phyloP scores from a whole-genome alignment of 164 flowering plant genomes.

The Brasenia schreberi region DNA sequence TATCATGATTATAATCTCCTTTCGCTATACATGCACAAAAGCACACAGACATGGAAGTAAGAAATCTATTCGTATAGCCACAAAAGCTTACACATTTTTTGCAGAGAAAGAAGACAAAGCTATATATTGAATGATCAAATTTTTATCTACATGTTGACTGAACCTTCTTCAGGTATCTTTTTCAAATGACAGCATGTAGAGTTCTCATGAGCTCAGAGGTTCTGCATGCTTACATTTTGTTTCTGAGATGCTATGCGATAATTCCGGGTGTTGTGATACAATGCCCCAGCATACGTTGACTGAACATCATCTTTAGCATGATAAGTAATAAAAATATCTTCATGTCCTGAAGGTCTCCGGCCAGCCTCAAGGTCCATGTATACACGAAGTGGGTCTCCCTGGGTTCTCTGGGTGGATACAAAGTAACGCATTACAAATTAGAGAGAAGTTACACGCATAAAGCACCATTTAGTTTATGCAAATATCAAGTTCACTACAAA shows the following conservation, averaged over 20 bases:
- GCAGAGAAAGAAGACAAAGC: too few relatives aligned
- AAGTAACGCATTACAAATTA: background rate
- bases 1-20: too few relatives aligned
- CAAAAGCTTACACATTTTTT: too few relatives aligned
- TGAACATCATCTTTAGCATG: slow-evolving; percentile 97
- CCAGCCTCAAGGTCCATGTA: slow-evolving; percentile 99
- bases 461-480: background rate
- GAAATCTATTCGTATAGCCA: too few relatives aligned
- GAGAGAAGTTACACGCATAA: background rate
- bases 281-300: slow-evolving; percentile 90
- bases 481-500: too few relatives aligned
- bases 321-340: slow-evolving; percentile 83
- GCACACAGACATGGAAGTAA: too few relatives aligned
- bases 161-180: background rate
- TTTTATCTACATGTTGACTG: too few relatives aligned
- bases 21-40: too few relatives aligned
- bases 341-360: slow-evolving; percentile 62
- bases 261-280: slow-evolving; percentile 88
- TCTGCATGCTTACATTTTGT: slow-evolving; percentile 48
- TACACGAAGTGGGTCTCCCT: slow-evolving; percentile 84
- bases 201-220: background rate
- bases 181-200: background rate
- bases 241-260: slow-evolving; percentile 56
- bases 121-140: too few relatives aligned
- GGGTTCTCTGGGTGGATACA: slow-evolving; percentile 39